phyloP scores from a whole-genome alignment of 2,329 filamentous ascomycete genomes.

The Aulographum hederae region DNA sequence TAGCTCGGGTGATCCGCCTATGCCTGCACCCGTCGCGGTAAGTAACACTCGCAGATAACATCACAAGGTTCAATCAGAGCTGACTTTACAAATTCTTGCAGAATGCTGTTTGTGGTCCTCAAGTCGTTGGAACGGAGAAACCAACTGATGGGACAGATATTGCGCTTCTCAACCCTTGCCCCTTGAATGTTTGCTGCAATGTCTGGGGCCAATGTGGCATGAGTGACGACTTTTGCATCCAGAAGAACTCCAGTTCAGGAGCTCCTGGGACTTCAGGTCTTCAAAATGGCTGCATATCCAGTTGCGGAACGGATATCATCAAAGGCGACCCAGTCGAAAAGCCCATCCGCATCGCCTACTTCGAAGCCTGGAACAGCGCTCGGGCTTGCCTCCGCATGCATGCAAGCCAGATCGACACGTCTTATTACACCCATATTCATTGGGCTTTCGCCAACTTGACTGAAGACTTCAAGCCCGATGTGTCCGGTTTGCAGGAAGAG shows the following conservation, averaged over 20 bases:
- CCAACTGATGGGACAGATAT: conserved; percentile 15
- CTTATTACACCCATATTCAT: conserved; percentile 16
- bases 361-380: conserved; percentile 13
- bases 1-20: conserved; percentile 20
- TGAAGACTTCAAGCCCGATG: conserved; percentile 8
- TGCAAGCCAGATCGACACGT: conserved; percentile 8
- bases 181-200: conserved; percentile 24
- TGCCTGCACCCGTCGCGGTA: conserved; percentile 22
- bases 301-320: conserved; percentile 21
- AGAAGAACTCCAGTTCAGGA: conserved; percentile 11
- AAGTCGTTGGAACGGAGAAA: conserved; percentile 18
- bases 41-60: too few species aligned
- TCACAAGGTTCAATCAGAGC: too few species aligned
- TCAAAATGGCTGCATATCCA: conserved; percentile 22
- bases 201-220: conserved; percentile 28
- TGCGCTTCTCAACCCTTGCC: conserved; percentile 13
- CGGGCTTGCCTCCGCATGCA: conserved; percentile 15
- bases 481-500: conserved; percentile 7
- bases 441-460: conserved; percentile 20
- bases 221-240: conserved; percentile 24
- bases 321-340: conserved; percentile 7
- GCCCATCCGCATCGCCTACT: conserved; percentile 14
- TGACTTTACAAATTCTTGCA: too few species aligned
- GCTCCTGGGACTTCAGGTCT: conserved; percentile 18
- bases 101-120: conserved; percentile 28